A percentile compares a stretch with the other conserved stretches of the same genome.
Evolutionary conservation across 2,329 filamentous ascomycete species (phyloP).

Genomic region (Calonectria pauciramosa): DNA sequence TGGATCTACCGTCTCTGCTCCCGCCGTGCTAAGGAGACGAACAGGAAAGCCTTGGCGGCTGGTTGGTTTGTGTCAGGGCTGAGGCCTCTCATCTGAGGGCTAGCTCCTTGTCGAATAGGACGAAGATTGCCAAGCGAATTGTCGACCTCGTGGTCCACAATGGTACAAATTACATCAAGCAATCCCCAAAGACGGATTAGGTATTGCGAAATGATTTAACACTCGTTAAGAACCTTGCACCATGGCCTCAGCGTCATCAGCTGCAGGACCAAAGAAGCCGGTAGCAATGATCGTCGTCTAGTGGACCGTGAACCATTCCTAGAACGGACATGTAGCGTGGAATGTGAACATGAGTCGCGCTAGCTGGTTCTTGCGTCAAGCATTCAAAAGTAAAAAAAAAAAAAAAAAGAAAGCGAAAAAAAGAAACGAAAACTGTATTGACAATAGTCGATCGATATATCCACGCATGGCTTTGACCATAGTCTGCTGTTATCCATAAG

Average conservation of each 20-base stretch:
- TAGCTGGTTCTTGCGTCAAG: neutral
- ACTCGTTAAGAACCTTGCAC: conserved; percentile 2
- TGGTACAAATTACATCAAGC: neutral
- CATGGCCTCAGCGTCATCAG: neutral
- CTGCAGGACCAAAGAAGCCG: neutral
- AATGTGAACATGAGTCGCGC: conserved; percentile 18
- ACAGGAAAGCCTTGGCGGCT: neutral
- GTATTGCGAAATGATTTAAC: neutral
- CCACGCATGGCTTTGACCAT: neutral
- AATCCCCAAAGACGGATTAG: neutral
- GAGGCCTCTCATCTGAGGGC: neutral
- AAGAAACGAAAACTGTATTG: no score
- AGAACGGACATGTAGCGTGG: conserved; percentile 30
- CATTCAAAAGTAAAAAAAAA: neutral
- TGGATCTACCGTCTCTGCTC: neutral
- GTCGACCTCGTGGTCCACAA: neutral
- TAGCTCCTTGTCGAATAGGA: neutral
- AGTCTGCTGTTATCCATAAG: neutral
- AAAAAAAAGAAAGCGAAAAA: neutral
- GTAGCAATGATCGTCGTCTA: conserved; percentile 13
- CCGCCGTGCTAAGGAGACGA: neutral
- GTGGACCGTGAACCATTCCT: conserved; percentile 18
- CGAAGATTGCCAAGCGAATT: neutral
- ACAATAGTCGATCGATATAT: neutral
- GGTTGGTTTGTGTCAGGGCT: neutral